Evolutionary conservation across 164 flowering plant species (phyloP).

Genomic region (Dillenia turbinata): DNA sequence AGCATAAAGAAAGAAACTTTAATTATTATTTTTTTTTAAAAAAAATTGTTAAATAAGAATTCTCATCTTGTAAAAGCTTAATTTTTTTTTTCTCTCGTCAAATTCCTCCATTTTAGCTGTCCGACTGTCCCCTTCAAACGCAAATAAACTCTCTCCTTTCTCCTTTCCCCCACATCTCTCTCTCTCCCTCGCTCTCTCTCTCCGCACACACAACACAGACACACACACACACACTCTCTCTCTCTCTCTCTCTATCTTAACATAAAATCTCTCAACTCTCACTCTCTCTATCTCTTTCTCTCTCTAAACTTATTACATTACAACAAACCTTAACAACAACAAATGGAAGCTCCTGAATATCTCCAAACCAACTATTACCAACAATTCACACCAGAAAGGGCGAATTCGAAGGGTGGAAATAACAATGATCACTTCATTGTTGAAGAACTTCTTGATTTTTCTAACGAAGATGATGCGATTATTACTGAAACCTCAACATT

Average conservation of each 20-base stretch:
- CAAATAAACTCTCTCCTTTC: constrained; percentile 47
- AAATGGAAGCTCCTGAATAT: constrained; percentile 51
- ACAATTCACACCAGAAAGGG: constrained; percentile 36
- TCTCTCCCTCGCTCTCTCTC: constrained; percentile 4
- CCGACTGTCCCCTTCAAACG: constrained; percentile 55
- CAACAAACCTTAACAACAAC: background rate
- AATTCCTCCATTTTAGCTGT: constrained; percentile 60
- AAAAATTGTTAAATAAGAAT: background rate
- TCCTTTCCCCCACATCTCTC: constrained; percentile 4
- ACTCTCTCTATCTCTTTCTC: constrained; percentile 3
- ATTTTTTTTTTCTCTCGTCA: constrained; percentile 24
- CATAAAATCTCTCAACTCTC: background rate
- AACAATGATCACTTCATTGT: constrained; percentile 53
- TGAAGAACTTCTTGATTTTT: constrained; percentile 86
- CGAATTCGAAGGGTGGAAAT: background rate
- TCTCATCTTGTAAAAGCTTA: constrained; percentile 14
- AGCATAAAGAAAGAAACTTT: too few relatives aligned
- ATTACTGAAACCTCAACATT: constrained; percentile 10
- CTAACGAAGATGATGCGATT: constrained; percentile 49
- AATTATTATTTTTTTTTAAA: too few relatives aligned
- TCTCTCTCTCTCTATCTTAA: constrained; percentile 3
- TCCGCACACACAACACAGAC: background rate
- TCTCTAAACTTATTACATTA: background rate
- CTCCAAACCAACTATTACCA: constrained; percentile 30
- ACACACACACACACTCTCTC: background rate